Evolutionary conservation across 345 rosid species (phyloP), one percentile per base, ranked within the genome.

Genomic region (Eucalyptus camaldulensis): DNA sequence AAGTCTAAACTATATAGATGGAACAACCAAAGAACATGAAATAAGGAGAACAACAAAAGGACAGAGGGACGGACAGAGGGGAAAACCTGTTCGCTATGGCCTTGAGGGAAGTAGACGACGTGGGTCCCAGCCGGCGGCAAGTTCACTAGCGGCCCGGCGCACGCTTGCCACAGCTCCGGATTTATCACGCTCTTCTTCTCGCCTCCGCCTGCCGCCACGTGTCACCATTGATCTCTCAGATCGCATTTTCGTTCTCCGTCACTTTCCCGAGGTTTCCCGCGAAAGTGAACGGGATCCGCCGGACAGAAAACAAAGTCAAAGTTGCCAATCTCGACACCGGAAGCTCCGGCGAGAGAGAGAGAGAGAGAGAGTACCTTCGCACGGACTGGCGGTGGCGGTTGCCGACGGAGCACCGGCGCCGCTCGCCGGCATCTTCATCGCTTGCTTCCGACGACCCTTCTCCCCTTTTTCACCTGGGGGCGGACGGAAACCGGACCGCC

Each of bases 21-120:
- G 87, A 86, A 49, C 62, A 51, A 86, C 6, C 37, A 56, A 88
- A 62, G 85, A 21, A 40, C 25, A 6, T 11, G 47, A 21, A 37
- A 40, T 56, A 6, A 10, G 44, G 31, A 51, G 4, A 44, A 49
- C 87, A 43, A 27, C 37, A 56, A 40, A 67, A 21, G 29, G 4
- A 8, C 13, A 72, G 47, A n/a, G 86, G 53, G n/a, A 56, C 10
- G 49, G 81, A 47, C 58, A 21, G 21, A 87, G 54, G 56, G 53
- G 80, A 58, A 60, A n/a, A 94, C 98, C 96, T 96, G 98, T 65
- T 96, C 97, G 85, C 96, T 95, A 86, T 95, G 98, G 67, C 98
- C 98, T 91, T 96, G 98, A 87, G 98, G 98, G 89, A 96, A 96
- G 90, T 96, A 96, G 88, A 95, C 90, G 56, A 96, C 98, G 60